Evolutionary conservation across 192 early-diverging fungal genomes (phyloP).

Genomic region (Umbelopsis ramanniana): DNA sequence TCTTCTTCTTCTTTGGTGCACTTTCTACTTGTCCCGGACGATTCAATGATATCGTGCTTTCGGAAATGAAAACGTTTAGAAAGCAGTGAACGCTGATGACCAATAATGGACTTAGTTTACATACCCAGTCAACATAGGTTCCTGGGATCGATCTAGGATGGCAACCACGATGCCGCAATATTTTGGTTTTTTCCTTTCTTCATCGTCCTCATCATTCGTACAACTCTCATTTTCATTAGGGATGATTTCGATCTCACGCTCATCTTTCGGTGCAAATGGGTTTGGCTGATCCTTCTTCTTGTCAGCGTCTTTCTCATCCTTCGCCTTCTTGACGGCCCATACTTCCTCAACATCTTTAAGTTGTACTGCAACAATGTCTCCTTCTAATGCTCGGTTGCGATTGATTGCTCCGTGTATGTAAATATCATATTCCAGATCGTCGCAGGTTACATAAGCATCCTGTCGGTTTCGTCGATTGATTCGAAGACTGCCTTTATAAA

Average conservation of each 20-base stretch:
- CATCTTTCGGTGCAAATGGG: not conserved
- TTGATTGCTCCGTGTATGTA: slow-evolving; percentile 65
- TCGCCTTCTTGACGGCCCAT: slow-evolving; percentile 46
- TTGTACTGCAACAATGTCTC: slow-evolving; percentile 74
- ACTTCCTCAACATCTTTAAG: slow-evolving; percentile 64
- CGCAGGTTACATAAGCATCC: slow-evolving; percentile 83
- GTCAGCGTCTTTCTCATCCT: slow-evolving; percentile 44
- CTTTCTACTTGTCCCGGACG: not conserved
- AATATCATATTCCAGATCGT: slow-evolving; percentile 68
- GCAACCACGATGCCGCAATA: slow-evolving; percentile 55
- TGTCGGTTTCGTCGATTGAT: slow-evolving; percentile 50
- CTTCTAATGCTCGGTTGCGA: slow-evolving; percentile 83
- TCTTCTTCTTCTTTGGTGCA: not conserved
- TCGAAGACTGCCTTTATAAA: slow-evolving; percentile 17
- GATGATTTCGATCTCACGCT: slow-evolving; percentile 44
- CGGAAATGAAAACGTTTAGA: no score
- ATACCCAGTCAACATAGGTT: slow-evolving; percentile 50
- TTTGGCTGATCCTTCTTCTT: slow-evolving; percentile 25
- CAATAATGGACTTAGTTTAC: no score
- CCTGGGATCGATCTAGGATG: slow-evolving; percentile 45
- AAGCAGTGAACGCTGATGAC: not conserved
- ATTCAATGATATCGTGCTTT: not conserved
- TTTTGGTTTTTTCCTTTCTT: slow-evolving; percentile 35
- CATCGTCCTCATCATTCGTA: slow-evolving; percentile 41
- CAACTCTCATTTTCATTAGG: slow-evolving; percentile 24